phyloP scores from a whole-genome alignment of 2,329 filamentous ascomycete species.

The Arthrobotrys conoides region DNA sequence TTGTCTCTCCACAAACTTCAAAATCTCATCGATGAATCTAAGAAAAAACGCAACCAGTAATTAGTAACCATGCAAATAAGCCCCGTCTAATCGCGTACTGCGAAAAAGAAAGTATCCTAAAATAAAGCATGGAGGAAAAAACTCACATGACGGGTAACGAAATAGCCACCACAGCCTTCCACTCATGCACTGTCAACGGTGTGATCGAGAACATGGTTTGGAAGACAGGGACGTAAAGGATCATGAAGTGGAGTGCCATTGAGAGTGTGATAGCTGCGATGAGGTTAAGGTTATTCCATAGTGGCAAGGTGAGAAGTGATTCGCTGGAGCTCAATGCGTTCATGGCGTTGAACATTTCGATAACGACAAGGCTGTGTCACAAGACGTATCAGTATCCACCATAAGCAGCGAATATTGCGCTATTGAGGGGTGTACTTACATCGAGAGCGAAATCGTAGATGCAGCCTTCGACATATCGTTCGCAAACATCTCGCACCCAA shows the following conservation, averaged over 20 bases:
- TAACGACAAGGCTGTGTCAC: constrained; percentile 81
- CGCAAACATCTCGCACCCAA: constrained; percentile 92
- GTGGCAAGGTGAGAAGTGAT: constrained; percentile 88
- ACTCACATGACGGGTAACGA: constrained; percentile 94
- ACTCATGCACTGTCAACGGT: constrained; percentile 86
- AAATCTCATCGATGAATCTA: constrained; percentile 83
- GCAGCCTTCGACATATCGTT: constrained; percentile 89
- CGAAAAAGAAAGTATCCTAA: neutral
- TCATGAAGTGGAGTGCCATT: constrained; percentile 94
- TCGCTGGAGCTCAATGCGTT: constrained; percentile 97
- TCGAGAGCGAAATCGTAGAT: constrained; percentile 87
- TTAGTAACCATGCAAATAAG: constrained; percentile 61
- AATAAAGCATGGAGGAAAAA: neutral
- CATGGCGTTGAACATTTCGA: constrained; percentile 99
- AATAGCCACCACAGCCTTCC: constrained; percentile 89
- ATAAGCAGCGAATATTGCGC: neutral
- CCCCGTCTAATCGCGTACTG: neutral
- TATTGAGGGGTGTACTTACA: constrained; percentile 16
- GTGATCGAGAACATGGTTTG: constrained; percentile 85
- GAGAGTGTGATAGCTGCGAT: constrained; percentile 93
- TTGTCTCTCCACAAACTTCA: constrained; percentile 82
- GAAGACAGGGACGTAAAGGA: constrained; percentile 83
- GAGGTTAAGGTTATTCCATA: constrained; percentile 99
- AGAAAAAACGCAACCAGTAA: constrained; percentile 1
- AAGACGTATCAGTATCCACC: constrained; percentile 2